Evolutionary conservation across 495 filamentous ascomycete genomes (phyloP).

Genomic region (Trichoderma erinaceum): DNA sequence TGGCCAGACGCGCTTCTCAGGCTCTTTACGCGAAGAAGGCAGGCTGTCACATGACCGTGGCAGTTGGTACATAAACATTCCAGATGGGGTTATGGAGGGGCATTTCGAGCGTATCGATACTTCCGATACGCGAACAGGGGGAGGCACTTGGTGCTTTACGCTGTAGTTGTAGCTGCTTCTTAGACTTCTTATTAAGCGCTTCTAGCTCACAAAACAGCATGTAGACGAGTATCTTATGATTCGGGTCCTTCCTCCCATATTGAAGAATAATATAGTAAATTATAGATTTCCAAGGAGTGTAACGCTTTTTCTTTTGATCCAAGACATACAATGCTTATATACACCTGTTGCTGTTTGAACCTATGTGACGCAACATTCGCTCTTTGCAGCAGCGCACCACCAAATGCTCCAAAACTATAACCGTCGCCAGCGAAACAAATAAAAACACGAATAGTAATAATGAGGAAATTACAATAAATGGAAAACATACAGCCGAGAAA

Average conservation of each 20-base stretch:
- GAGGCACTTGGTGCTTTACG: background rate
- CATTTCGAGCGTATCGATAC: background rate
- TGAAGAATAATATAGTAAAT: no score
- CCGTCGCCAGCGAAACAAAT: background rate
- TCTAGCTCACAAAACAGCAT: background rate
- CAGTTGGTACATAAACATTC: background rate
- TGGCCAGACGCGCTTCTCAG: conserved; percentile 13
- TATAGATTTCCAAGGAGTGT: background rate
- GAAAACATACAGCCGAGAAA: background rate
- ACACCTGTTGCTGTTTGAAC: conserved; percentile 5
- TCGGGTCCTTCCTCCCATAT: no score
- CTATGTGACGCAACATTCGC: conserved; percentile 5
- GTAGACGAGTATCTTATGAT: no score
- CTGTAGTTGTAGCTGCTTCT: background rate
- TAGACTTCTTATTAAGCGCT: background rate
- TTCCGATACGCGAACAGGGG: background rate
- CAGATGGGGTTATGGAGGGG: background rate
- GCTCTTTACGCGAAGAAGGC: conserved; percentile 14
- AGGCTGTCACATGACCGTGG: conserved; percentile 15
- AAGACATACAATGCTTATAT: conserved; percentile 1
- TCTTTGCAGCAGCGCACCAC: conserved; percentile 7
- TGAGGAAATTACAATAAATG: background rate
- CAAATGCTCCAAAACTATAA: conserved; percentile 1
- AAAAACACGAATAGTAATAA: background rate
- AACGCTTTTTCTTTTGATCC: background rate